A percentile compares a stretch with the other conserved stretches of the same genome.
phyloP scores from a whole-genome alignment of 2,329 filamentous ascomycete species.

The Albifimbria verrucaria region DNA sequence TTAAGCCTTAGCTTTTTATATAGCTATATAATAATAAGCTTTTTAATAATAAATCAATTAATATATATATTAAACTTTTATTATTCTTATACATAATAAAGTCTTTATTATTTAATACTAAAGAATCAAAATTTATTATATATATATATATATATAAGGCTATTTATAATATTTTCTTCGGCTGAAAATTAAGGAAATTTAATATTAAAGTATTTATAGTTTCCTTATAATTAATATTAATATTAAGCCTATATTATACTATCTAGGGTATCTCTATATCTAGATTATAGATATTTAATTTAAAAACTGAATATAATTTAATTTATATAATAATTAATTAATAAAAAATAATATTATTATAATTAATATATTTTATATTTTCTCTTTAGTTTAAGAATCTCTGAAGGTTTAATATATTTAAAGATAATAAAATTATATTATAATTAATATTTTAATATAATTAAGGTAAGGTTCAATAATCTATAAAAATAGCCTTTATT shows the following conservation, averaged over 20 bases:
- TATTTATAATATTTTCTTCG: conserved; percentile 2
- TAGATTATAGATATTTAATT: conserved; percentile 3
- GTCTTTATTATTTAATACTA: not conserved
- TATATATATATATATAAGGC: not conserved
- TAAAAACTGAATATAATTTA: not conserved
- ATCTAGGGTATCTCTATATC: not conserved
- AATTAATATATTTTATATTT: not conserved
- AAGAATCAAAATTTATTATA: not conserved
- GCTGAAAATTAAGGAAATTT: no score
- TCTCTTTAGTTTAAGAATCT: conserved; percentile 1
- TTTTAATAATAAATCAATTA: not conserved
- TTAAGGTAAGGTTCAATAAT: not conserved
- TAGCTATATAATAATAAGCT: not conserved
- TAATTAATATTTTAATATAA: not conserved
- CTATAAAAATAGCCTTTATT: not conserved
- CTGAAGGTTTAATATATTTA: not conserved
- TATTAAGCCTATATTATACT: not conserved
- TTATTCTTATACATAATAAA: not conserved
- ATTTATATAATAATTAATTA: not conserved
- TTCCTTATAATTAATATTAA: conserved; percentile 1
- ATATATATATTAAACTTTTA: not conserved
- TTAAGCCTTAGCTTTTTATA: not conserved
- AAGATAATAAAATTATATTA: not conserved
- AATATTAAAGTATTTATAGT: not conserved
- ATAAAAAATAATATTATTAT: not conserved